Percentiles rank a stretch among this genome's conserved stretches.
phyloP scores from a whole-genome alignment of 306 rosid species.

The Dryas alaskensis region DNA sequence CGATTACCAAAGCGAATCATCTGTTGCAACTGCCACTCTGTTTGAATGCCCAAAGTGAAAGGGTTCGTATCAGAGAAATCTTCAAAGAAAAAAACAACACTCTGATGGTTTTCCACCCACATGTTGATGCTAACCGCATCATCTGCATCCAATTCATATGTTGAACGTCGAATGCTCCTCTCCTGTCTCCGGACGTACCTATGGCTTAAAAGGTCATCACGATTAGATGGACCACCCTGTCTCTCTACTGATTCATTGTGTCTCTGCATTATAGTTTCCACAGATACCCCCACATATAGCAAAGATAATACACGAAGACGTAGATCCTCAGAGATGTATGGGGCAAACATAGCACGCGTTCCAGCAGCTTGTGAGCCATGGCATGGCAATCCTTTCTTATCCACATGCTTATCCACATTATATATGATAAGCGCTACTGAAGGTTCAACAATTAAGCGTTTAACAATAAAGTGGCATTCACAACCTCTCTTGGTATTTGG shows the following conservation, averaged over 20 bases:
- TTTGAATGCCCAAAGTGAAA: conserved; percentile 82
- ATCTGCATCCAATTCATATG: conserved; percentile 72
- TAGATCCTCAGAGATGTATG: conserved; percentile 87
- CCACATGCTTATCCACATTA: conserved; percentile 80
- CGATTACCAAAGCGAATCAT: conserved; percentile 84
- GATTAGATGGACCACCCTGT: conserved; percentile 88
- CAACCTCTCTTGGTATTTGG: conserved; percentile 95
- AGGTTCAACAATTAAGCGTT: conserved; percentile 83
- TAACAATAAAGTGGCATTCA: conserved; percentile 88
- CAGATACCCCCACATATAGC: conserved; percentile 81
- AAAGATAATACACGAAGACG: conserved; percentile 78
- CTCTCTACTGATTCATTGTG: conserved; percentile 80
- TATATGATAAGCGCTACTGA: conserved; percentile 78
- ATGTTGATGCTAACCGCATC: conserved; percentile 62
- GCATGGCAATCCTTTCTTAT: conserved; percentile 81
- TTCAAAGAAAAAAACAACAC: conserved; percentile 65
- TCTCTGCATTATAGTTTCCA: conserved; percentile 95
- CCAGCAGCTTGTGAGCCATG: conserved; percentile 96
- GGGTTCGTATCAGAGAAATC: conserved; percentile 78
- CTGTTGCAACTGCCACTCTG: conserved; percentile 95
- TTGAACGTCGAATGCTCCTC: conserved; percentile 77
- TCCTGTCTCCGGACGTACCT: conserved; percentile 83
- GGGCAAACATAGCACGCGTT: conserved; percentile 87
- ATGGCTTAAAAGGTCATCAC: conserved; percentile 92
- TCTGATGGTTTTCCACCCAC: conserved; percentile 89